Conservation (phyloP, 495 filamentous ascomycete genomes). For the Aspergillus avenaceus region DNA sequence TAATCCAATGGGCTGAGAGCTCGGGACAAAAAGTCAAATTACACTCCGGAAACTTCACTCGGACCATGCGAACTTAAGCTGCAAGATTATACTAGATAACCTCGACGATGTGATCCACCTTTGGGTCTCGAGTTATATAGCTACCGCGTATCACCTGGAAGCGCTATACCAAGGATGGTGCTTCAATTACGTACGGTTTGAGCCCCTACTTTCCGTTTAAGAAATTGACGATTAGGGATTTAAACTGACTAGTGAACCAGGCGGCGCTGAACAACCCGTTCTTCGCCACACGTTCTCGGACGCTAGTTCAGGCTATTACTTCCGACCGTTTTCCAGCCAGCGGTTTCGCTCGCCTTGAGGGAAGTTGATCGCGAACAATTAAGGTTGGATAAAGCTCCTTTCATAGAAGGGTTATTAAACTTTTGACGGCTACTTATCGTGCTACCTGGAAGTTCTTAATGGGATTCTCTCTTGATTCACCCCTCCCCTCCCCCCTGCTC, state of each 20-base stretch:
- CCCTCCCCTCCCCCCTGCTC: not conserved
- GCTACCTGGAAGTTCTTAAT: not conserved
- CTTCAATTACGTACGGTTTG: not conserved
- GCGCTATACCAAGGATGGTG: not conserved
- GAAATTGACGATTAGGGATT: not conserved
- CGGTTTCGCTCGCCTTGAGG: not conserved
- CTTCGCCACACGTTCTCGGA: slow-evolving; percentile 1
- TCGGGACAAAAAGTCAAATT: not conserved
- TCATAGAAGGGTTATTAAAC: not conserved
- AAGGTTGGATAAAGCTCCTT: slow-evolving; percentile 18
- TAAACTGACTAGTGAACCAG: not conserved
- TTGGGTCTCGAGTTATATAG: not conserved
- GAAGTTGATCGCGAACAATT: slow-evolving; percentile 7
- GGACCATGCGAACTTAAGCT: not conserved
- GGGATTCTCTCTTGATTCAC: not conserved
- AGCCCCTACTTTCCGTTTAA: not conserved
- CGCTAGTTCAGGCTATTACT: not conserved
- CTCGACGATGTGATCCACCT: not conserved
- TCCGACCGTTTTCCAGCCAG: slow-evolving; percentile 1
- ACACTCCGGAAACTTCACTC: not conserved
- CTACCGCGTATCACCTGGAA: not conserved
- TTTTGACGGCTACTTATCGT: slow-evolving; percentile 1
- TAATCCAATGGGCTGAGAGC: not conserved
- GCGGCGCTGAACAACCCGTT: slow-evolving; percentile 1
- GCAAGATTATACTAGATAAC: slow-evolving; percentile 1